A percentile compares a stretch with the other conserved stretches of the same genome.
Conservation (phyloP, 257 asterid species). For the Dorcoceras hygrometricum region DNA sequence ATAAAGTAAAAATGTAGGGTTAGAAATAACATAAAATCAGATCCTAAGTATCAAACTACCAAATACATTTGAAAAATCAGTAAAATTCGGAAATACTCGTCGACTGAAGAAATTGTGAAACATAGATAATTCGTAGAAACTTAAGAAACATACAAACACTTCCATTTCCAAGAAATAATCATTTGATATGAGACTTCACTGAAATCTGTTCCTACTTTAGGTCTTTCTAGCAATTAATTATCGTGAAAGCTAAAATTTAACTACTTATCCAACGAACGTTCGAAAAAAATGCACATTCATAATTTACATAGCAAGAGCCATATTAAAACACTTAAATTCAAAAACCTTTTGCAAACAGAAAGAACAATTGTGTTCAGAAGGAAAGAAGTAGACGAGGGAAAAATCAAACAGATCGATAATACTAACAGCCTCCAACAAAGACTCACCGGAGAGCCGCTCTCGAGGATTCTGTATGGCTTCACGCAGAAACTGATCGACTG, state of each 20-base stretch:
- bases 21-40: not conserved
- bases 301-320: not conserved
- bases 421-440: not conserved
- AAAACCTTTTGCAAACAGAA: not conserved
- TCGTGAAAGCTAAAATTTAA: not conserved
- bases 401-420: not conserved
- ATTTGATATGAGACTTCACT: not conserved
- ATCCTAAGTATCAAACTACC: not conserved
- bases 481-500: slow-evolving; percentile 91
- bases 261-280: not conserved
- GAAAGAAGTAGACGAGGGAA: not conserved
- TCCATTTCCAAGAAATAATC: not conserved
- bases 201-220: not conserved
- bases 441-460: slow-evolving; percentile 92
- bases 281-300: not conserved
- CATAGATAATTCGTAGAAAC: not conserved
- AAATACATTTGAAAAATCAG: not conserved
- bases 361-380: not conserved
- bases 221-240: not conserved
- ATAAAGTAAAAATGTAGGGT: not conserved
- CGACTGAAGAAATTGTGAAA: not conserved
- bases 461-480: slow-evolving; percentile 99
- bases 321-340: too few species aligned
- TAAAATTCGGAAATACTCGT: not conserved
- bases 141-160: too few species aligned